Evolutionary conservation across 2,329 filamentous ascomycete species (phyloP).

Genomic region (Calycina herbarum): DNA sequence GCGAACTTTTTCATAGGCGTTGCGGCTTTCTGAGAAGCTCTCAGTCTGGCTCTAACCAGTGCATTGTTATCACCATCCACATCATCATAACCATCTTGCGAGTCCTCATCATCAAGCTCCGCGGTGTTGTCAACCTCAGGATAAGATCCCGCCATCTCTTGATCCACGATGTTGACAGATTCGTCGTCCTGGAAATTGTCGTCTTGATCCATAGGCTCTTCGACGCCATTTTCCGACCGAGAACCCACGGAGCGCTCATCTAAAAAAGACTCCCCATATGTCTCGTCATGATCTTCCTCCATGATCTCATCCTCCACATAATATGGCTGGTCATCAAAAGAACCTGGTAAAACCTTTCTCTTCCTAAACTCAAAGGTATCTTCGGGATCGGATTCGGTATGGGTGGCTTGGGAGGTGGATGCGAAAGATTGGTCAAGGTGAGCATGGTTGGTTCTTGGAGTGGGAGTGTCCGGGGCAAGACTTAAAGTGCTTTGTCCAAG

Average conservation of each 20-base stretch:
- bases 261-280: constrained; percentile 78
- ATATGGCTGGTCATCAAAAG: constrained; percentile 66
- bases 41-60: constrained; percentile 63
- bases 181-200: constrained; percentile 69
- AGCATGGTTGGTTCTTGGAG: constrained; percentile 35
- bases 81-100: constrained; percentile 48
- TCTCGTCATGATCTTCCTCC: constrained; percentile 43
- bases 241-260: constrained; percentile 86
- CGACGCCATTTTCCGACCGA: constrained; percentile 55
- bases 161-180: constrained; percentile 72
- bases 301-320: constrained; percentile 55
- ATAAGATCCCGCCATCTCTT: constrained; percentile 78
- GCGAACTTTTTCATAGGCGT: constrained; percentile 62
- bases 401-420: constrained; percentile 41
- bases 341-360: constrained; percentile 65
- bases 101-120: constrained; percentile 64
- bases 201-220: constrained; percentile 61
- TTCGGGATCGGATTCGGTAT: constrained; percentile 37
- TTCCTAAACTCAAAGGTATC: constrained; percentile 40
- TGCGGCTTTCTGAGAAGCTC: constrained; percentile 59
- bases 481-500: constrained; percentile 51
- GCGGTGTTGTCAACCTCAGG: constrained; percentile 71
- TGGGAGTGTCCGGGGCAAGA: constrained; percentile 46
- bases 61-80: constrained; percentile 55
- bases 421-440: constrained; percentile 36